A percentile compares a stretch with the other conserved stretches of the same genome.
phyloP scores from a whole-genome alignment of 2,329 filamentous ascomycete genomes.

The Epichloe hybrida region DNA sequence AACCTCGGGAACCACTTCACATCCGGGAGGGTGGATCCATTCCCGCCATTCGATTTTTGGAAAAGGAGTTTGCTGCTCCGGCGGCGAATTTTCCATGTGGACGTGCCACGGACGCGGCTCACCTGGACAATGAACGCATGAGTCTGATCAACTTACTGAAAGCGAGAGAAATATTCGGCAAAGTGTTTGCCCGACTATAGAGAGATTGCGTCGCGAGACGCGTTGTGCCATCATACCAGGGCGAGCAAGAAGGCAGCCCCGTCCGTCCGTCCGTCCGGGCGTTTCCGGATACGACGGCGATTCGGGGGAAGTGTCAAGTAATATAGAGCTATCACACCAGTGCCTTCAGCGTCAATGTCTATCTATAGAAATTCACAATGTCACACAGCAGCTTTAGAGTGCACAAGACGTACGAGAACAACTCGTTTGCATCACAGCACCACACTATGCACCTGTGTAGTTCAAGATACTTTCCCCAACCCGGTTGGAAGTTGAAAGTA shows the following conservation, averaged over 20 bases:
- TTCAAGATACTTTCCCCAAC: not conserved
- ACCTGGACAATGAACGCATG: slow-evolving; percentile 91
- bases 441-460: not conserved
- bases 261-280: not conserved
- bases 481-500: too few relatives aligned
- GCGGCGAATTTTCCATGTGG: slow-evolving; percentile 90
- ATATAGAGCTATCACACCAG: too few relatives aligned
- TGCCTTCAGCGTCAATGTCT: too few relatives aligned
- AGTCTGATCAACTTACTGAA: slow-evolving; percentile 78
- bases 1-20: slow-evolving; percentile 59
- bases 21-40: slow-evolving; percentile 95
- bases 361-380: too few relatives aligned
- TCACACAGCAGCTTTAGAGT: too few relatives aligned
- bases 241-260: not conserved
- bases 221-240: too few relatives aligned
- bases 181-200: slow-evolving; percentile 61
- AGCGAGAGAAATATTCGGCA: slow-evolving; percentile 79
- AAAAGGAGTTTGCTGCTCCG: slow-evolving; percentile 84
- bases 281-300: not conserved
- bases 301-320: too few relatives aligned
- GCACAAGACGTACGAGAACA: too few relatives aligned
- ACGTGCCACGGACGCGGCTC: slow-evolving; percentile 84
- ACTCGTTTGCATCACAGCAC: too few relatives aligned
- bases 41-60: slow-evolving; percentile 82
- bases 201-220: not conserved